Base-by-base conservation (phyloP, 139 green algal species). In the Zygnema cylindricum region DNA sequence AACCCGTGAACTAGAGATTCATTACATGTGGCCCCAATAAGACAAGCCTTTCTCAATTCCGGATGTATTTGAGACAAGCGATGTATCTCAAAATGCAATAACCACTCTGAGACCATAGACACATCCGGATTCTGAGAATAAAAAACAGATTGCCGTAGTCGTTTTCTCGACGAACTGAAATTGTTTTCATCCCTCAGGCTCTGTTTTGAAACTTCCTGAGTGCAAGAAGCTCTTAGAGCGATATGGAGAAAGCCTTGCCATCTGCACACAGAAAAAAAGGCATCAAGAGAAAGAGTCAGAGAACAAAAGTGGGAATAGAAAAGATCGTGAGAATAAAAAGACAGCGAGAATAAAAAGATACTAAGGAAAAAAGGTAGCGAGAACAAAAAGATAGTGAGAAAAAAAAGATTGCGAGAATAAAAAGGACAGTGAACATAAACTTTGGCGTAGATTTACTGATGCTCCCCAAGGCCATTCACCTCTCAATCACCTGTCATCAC, bases 241-340 rank as follows among this genome's bases (percentile, higher is more conserved):
- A 79, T 79, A 16, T 79, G 71, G 11, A 79, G 71, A 16, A 79
- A 43, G 38, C 71, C 71, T 79, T 79, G 7, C 71, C 71, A 79
- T 16, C 71, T 79, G 11, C 7, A 79, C 42, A 16, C 36, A 41
- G 7, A 7, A 79, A 3, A 43, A 16, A 79, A 16, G 71, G 38
- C 36, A 79, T 11, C 3, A 3, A 25, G 3, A 79, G 36, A 55
- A 11, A 41, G 36, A 16, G 11, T 3, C 71, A 79, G 43, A 21
- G 77, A 21, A 84, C 35, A 3, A 21, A 11, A 79, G 35, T 21
- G 11, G 7, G 16, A 36, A 3, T 33, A 21, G n/a, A 55, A 69
- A 33, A 84, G 21, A 38, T 2, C 54, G 23, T 84, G 2, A 41
- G 77, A 55, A 21, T 76, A 38, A 55, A 84, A 55, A 84, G 77